Base-by-base conservation (phyloP, 2,329 filamentous ascomycete genomes). In the Fusarium irregulare region DNA sequence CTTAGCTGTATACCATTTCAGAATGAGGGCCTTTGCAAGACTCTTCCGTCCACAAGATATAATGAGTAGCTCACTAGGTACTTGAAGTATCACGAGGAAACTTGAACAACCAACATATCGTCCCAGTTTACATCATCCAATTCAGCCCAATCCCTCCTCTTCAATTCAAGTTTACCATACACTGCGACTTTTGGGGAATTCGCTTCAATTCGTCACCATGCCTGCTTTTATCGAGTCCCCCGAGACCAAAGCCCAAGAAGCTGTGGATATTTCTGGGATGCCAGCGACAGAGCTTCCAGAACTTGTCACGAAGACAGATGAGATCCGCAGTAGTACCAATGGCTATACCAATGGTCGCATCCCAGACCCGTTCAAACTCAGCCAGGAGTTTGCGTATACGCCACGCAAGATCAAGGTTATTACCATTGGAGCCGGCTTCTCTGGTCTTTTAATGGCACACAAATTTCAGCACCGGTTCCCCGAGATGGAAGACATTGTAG, bases 401-500 rank as follows among this genome's bases (percentile, higher is more conserved):
- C 72, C 73, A 1, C 58, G 71, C 7, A 78, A 75, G 57, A 40
- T 80, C 57, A 78, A 76, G 55, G 78, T 80, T 10, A 66, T 80
- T 18, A 80, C 78, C 11, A 76, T 79, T 21, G 78, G 78, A 10
- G 78, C 78, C 4, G 77, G 77, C 4, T 78, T 78, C 59, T 78
- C 76, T 6, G 77, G 77, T 21, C 56, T 78, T 21, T 60, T 78
- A n/a, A 77, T 78, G 74, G 77, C 77, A 10, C 77, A 79, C 64
- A 79, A 78, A 56, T 77, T 79, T 34, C 77, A 79, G 47, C 77
- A 79, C 51, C 70, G 76, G 8, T 78, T 78, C 45, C 77, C 77
- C 2, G 76, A 78, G 23, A 76, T 78, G 71, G 50, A 60, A 23
- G 59, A 70, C 4, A 68, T 73, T 6, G 71, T 73, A 4, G 68